Base-by-base conservation (phyloP, 768 basidiomycete genomes). In the Podaxis sp. region DNA sequence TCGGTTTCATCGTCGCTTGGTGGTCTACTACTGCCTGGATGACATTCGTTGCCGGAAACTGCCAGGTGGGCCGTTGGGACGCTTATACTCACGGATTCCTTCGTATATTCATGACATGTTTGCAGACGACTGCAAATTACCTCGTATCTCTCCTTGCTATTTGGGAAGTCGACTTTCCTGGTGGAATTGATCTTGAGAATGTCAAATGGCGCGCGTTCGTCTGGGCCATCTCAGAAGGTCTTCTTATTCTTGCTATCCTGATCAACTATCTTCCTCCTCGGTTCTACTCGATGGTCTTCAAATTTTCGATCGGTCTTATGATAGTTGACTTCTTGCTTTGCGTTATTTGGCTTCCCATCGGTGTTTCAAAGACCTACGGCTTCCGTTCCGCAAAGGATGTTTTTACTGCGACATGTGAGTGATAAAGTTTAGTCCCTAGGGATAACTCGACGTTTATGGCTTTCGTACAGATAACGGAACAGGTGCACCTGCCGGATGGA, bases 11-110 rank as follows among this genome's bases (percentile, higher is more conserved):
- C 61, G 94, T 95, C 15, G 94, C 94, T 33, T 96, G 92, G 90
- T 96, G 94, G 94, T 81, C 92, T 13, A 89, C 88, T 63, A 95
- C 93, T 1, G 95, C 94, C n/a, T 96, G 95, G 95, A 94, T 94
- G 85, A 96, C 95, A 0, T 96, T 95, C 68, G 82, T 87, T 44
- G 95, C 95, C 8, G 86, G 90, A 28, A 95, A 93, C 70, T 93
- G 91, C 63, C 93, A 95, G 78, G 94, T 89, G 51, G 39, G 83
- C 64, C 24, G 5, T 15, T 8, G 3, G 12, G 3, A 13, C 0
- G 52, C 53, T 49, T 26, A 30, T 62, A 5, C 40, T 24, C 15
- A 5, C 30, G 19, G 9, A 15, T 7, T 39, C 26, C n/a, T 62
- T 55, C 11, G 28, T 15, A 63, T 8, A 61, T 36, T 57, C 38